Percentiles rank a stretch among this genome's conserved stretches.
Conservation (phyloP, 2,329 filamentous ascomycete species). For the Uncinocarpus reesii region DNA sequence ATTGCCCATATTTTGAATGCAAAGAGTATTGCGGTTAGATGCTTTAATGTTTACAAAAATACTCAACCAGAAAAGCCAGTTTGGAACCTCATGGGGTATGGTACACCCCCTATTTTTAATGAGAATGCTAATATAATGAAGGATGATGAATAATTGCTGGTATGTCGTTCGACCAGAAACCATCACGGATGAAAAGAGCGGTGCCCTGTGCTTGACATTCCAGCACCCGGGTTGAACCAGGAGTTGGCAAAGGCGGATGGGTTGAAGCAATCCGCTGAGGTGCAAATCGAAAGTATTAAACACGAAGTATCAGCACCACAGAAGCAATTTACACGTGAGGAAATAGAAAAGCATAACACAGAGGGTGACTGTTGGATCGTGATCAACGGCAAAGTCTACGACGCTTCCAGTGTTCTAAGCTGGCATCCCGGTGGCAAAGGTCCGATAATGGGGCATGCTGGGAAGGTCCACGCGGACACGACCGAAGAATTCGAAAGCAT, state of each 20-base stretch:
- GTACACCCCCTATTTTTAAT: not conserved
- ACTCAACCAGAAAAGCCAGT: constrained; percentile 39
- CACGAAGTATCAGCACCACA: constrained; percentile 38
- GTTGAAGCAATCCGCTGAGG: constrained; percentile 42
- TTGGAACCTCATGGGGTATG: constrained; percentile 42
- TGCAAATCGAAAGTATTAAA: constrained; percentile 37
- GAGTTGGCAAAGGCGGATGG: constrained; percentile 39
- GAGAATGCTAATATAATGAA: constrained; percentile 10
- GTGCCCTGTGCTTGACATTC: constrained; percentile 33
- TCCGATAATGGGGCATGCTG: constrained; percentile 42
- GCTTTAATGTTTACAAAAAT: constrained; percentile 43
- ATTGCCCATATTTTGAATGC: constrained; percentile 37
- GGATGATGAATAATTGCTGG: constrained; percentile 49
- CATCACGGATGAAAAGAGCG: constrained; percentile 25
- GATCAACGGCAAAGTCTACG: constrained; percentile 44
- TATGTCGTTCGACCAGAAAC: constrained; percentile 39
- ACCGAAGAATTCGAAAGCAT: constrained; percentile 43
- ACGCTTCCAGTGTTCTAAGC: constrained; percentile 38
- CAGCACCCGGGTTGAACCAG: constrained; percentile 40
- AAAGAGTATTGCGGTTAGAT: constrained; percentile 38
- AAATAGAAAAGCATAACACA: constrained; percentile 44
- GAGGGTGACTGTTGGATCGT: constrained; percentile 47
- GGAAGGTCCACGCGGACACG: constrained; percentile 41
- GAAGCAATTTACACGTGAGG: constrained; percentile 45
- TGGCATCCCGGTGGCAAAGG: constrained; percentile 45